phyloP scores from a whole-genome alignment of 129 eudicot genomes.

The Artemisia argyi region DNA sequence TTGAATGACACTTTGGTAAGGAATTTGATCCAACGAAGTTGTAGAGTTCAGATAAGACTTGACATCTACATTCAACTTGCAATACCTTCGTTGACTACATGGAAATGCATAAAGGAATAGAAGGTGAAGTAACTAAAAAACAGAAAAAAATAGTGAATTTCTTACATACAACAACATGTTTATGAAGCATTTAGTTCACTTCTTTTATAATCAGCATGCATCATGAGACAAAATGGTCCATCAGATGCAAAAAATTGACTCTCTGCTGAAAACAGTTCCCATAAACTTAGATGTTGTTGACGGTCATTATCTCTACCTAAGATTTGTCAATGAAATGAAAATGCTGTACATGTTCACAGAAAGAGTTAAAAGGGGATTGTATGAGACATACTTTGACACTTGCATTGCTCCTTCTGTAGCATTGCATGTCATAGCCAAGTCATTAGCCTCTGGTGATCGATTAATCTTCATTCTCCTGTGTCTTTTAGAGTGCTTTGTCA shows the following conservation, averaged over 20 bases:
- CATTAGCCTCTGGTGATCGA: constrained; percentile 34
- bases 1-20: constrained; percentile 6
- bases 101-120: too few relatives aligned
- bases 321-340: neutral
- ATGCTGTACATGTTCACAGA: neutral
- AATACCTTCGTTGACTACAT: too few relatives aligned
- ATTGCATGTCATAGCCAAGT: constrained; percentile 49
- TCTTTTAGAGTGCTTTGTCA: constrained; percentile 42
- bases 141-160: too few relatives aligned
- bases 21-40: constrained; percentile 3
- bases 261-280: too few relatives aligned
- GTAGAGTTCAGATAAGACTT: neutral
- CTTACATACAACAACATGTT: too few relatives aligned
- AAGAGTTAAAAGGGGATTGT: constrained; percentile 2
- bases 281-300: too few relatives aligned
- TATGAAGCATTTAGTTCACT: too few relatives aligned
- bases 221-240: too few relatives aligned
- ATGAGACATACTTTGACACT: constrained; percentile 54
- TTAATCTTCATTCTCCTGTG: constrained; percentile 36
- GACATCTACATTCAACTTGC: neutral
- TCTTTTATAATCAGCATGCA: too few relatives aligned
- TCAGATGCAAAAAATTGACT: too few relatives aligned
- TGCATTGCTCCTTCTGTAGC: constrained; percentile 54
- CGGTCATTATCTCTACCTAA: neutral
- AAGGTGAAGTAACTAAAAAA: too few relatives aligned